Conservation (phyloP, 768 basidiomycete species). For the Suillus hirtellus region DNA sequence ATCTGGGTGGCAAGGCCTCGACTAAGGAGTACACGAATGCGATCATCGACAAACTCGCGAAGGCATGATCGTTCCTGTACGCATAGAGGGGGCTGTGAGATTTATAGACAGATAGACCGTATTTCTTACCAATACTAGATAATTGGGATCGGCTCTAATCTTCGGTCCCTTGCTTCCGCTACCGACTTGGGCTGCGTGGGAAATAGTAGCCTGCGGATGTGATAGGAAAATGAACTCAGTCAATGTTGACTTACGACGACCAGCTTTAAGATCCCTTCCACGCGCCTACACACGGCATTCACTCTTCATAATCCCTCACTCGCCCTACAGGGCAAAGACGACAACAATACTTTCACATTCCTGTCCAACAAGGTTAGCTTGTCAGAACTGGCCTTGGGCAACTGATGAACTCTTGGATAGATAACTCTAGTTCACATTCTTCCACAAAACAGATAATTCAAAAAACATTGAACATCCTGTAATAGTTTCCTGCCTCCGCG, state of each 20-base stretch:
- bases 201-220: conserved; percentile 18
- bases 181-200: conserved; percentile 24
- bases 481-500: conserved; percentile 36
- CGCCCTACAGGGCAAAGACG: conserved; percentile 90
- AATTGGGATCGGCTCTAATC: conserved; percentile 8
- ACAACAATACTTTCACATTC: conserved; percentile 42
- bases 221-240: conserved; percentile 16
- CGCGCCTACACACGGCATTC: conserved; percentile 57
- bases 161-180: conserved; percentile 8
- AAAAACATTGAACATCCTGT: conserved; percentile 41
- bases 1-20: conserved; percentile 89
- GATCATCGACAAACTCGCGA: conserved; percentile 72
- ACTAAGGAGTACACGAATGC: conserved; percentile 89
- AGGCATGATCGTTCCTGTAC: conserved; percentile 20
- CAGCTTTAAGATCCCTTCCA: conserved; percentile 44
- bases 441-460: conserved; percentile 52
- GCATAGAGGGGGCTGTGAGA: not conserved
- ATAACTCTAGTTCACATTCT: conserved; percentile 20
- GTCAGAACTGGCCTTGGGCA: not conserved
- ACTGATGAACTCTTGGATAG: conserved; percentile 7
- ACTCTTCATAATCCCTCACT: conserved; percentile 66
- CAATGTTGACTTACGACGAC: conserved; percentile 38
- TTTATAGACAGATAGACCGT: conserved; percentile 22
- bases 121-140: conserved; percentile 14
- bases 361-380: conserved; percentile 47